Evolutionary conservation across 1,284 basidiomycete genomes (phyloP), one percentile per base, ranked within the genome.

Genomic region (Ustilago sp.): DNA sequence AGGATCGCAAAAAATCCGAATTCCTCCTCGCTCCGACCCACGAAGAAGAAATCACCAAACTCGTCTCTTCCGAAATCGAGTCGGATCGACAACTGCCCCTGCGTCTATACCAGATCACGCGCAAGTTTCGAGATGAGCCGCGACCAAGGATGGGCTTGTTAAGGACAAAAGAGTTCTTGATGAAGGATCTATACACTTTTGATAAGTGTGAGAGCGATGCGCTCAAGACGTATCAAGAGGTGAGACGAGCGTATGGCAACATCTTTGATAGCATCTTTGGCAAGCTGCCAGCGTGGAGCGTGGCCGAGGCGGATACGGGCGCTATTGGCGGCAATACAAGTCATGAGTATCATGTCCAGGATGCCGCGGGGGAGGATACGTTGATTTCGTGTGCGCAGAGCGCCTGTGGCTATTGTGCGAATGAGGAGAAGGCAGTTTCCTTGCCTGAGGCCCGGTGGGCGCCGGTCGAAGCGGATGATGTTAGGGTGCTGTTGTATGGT

Each of bases 121-220:
- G 80, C 53, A 87, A 87, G 69, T 85, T 85, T 60, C 67, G 87
- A 23, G 86, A 87, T 65, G 87, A 87, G 72, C 83, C 84, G 5
- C 53, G 87, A 7, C 86, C 87, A 8, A 67, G 87, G 4, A 82
- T 83, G 65, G 87, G 86, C 1, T 67, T 87, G 9, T 57, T 87
- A 28, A 58, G 87, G 9, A 86, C 86, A 1, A 81, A 83, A 36
- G 85, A 86, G 51, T 87, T 87, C 63, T 51, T 86, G 6, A 87
- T 87, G 87, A 87, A 87, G 54, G 87, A 87, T 53, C 65, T 87
- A 2, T 87, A 87, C 59, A 83, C 86, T 1, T 87, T 87, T 53
- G 86, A 87, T 61, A 59, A 59, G 12, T 64, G 67, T 6, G 59
- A 69, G 3, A 77, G 74, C 0, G 59, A 64, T 13, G 63, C 60